Conservation (phyloP, 2,329 filamentous ascomycete genomes). For the Thyridium curvatum region DNA sequence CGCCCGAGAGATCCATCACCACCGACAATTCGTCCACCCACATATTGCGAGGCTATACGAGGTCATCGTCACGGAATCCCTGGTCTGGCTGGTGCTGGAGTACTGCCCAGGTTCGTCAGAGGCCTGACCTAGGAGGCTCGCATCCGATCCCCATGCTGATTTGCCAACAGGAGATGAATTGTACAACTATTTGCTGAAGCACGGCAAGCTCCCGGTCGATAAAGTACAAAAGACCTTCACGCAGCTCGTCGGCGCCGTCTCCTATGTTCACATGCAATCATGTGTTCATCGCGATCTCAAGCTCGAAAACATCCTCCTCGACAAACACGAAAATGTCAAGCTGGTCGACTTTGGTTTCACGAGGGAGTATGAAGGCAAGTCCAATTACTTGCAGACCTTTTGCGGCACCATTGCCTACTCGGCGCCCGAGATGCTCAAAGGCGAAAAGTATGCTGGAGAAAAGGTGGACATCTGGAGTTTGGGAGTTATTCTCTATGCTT, state of each 20-base stretch:
- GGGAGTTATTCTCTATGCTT: slow-evolving; percentile 76
- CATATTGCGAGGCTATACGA: slow-evolving; percentile 97
- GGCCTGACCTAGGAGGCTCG: no score
- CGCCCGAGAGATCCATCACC: slow-evolving; percentile 95
- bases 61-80: slow-evolving; percentile 89
- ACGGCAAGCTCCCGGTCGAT: slow-evolving; percentile 75
- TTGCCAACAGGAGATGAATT: slow-evolving; percentile 72
- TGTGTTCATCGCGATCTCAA: slow-evolving; percentile 97
- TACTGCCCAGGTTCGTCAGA: slow-evolving; percentile 74
- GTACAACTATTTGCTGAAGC: slow-evolving; percentile 87
- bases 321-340: slow-evolving; percentile 97
- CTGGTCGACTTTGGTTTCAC: slow-evolving; percentile 98
- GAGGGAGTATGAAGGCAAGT: slow-evolving; percentile 90
- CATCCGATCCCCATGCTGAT: slow-evolving; percentile 6
- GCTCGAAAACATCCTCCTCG: slow-evolving; percentile 90
- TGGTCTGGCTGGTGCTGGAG: slow-evolving; percentile 96
- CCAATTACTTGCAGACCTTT: slow-evolving; percentile 93
- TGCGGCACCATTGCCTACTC: slow-evolving; percentile 98
- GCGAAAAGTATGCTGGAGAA: slow-evolving; percentile 95
- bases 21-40: slow-evolving; percentile 94
- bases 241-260: slow-evolving; percentile 89
- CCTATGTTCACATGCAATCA: slow-evolving; percentile 89
- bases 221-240: slow-evolving; percentile 96
- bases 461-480: slow-evolving; percentile 97
- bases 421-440: slow-evolving; percentile 96